These are phyloP conservation scores for Cyberlindnera petersonii DNA, from an alignment of 805 yeast species.

Conservation along the genomic window DNA sequence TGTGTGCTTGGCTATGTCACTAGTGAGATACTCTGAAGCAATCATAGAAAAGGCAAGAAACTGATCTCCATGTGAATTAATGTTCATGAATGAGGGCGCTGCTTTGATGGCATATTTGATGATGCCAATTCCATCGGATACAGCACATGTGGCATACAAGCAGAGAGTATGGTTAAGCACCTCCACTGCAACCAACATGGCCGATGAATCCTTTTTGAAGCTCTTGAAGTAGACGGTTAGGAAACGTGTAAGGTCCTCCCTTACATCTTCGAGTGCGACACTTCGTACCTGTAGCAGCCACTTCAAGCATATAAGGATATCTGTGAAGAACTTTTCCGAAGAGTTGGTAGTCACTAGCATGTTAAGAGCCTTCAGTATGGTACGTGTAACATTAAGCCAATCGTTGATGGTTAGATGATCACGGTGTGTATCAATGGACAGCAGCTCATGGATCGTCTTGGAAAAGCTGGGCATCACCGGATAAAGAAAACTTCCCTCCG, in stretches of 20 bases:
- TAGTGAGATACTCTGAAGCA: conserved; percentile 37
- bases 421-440: conserved; percentile 20
- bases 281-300: conserved; percentile 26
- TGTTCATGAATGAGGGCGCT: conserved; percentile 33
- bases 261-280: conserved; percentile 21
- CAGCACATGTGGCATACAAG: conserved; percentile 24
- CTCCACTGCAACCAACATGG: conserved; percentile 35
- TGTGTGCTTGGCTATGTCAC: conserved; percentile 22
- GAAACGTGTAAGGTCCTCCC: conserved; percentile 18
- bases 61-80: conserved; percentile 42
- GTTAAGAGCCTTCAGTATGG: conserved; percentile 12
- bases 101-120: conserved; percentile 37
- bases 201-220: conserved; percentile 27
- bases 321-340: conserved; percentile 28
- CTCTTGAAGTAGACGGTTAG: conserved; percentile 22
- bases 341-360: conserved; percentile 8
- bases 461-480: conserved; percentile 32
- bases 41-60: conserved; percentile 42
- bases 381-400: conserved; percentile 14
- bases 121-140: conserved; percentile 35
- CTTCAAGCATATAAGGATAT: conserved; percentile 26
- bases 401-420: conserved; percentile 17
- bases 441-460: conserved; percentile 27
- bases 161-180: conserved; percentile 44
- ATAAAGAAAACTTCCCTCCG: conserved; percentile 17